A percentile compares a stretch with the other conserved stretches of the same genome.
phyloP scores from a whole-genome alignment of 768 basidiomycete genomes.

The Amanita phalloides region DNA sequence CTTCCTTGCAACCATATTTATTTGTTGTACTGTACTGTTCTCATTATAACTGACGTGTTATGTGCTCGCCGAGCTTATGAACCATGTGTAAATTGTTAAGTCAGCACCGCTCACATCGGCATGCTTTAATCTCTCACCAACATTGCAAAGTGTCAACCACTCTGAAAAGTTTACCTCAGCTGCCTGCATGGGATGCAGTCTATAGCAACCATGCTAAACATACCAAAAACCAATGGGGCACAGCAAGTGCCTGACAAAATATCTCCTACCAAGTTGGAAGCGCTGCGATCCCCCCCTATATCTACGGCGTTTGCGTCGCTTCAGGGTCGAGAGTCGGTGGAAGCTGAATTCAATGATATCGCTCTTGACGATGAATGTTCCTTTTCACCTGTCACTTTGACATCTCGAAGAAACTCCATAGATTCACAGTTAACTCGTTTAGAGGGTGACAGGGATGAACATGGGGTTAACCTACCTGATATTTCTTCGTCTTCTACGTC shows the following conservation, averaged over 20 bases:
- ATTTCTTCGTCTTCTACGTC: background rate
- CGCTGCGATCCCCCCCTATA: conserved; percentile 38
- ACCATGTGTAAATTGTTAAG: background rate
- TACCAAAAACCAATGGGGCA: background rate
- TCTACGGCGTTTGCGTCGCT: conserved; percentile 13
- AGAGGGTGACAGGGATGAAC: background rate
- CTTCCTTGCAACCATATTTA: background rate
- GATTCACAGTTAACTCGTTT: background rate
- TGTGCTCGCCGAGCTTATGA: background rate
- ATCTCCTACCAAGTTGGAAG: conserved; percentile 22
- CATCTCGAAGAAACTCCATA: conserved; percentile 10
- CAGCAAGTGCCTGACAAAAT: background rate
- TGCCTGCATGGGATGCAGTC: background rate
- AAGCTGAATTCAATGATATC: conserved; percentile 59
- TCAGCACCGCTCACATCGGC: background rate
- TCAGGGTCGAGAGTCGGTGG: conserved; percentile 26
- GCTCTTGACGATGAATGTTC: conserved; percentile 37
- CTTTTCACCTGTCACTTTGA: conserved; percentile 27
- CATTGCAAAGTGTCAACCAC: background rate
- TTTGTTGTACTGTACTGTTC: background rate
- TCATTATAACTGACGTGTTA: background rate
- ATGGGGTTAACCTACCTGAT: background rate
- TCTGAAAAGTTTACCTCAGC: background rate
- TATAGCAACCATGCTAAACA: background rate
- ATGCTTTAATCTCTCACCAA: background rate